These are phyloP conservation scores for Camelina laxa DNA, from an alignment of 345 rosid genomes.

Conservation along the genomic window DNA sequence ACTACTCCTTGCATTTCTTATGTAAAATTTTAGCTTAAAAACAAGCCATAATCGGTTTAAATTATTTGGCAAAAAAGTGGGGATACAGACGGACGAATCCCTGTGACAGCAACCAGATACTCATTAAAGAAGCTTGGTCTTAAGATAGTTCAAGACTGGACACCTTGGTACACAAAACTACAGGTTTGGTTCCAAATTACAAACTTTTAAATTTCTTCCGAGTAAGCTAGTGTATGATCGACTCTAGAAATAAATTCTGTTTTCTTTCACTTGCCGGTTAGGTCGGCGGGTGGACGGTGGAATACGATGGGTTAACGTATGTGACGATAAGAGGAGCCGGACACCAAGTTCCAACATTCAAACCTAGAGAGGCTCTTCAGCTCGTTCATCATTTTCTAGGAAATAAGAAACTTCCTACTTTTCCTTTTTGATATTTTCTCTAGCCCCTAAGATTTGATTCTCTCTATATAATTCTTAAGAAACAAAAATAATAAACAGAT, in stretches of 20 bases:
- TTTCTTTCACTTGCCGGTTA: constrained; percentile 1
- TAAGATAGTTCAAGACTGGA: constrained; percentile 63
- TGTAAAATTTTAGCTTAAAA: not conserved
- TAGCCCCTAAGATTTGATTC: constrained; percentile 14
- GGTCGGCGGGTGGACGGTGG: constrained; percentile 82
- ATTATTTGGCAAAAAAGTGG: constrained; percentile 51
- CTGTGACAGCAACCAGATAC: constrained; percentile 74
- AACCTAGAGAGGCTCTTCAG: constrained; percentile 65
- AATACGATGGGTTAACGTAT: constrained; percentile 65
- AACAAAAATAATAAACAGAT: not conserved
- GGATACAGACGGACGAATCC: constrained; percentile 90
- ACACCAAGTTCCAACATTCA: constrained; percentile 74
- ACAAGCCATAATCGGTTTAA: not conserved
- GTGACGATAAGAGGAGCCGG: constrained; percentile 80
- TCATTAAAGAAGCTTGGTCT: constrained; percentile 74
- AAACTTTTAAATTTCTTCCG: not conserved
- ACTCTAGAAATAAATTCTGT: not conserved
- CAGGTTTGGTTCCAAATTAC: constrained; percentile 50
- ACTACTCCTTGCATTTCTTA: not conserved
- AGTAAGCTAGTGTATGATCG: not conserved
- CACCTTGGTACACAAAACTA: constrained; percentile 66
- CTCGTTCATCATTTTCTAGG: constrained; percentile 60
- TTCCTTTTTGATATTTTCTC: constrained; percentile 48
- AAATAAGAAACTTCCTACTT: constrained; percentile 58
- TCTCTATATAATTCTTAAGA: constrained; percentile 27